phyloP scores from a whole-genome alignment of 2,329 filamentous ascomycete genomes.

The Trichoderma koningiopsis region DNA sequence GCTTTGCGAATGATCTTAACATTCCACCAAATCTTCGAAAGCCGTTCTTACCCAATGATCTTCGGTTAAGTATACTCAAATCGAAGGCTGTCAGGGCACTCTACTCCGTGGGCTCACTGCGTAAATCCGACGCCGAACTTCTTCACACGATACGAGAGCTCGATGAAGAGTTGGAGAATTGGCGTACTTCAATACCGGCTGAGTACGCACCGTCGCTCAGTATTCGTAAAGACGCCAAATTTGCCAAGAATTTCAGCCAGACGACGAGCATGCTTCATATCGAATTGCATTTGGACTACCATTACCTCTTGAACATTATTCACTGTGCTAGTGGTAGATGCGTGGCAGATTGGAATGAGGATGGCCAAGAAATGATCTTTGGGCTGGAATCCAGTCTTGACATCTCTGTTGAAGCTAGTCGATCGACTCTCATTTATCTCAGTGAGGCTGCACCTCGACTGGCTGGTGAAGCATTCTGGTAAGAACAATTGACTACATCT shows the following conservation, averaged over 20 bases:
- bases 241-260: conserved; percentile 32
- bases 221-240: conserved; percentile 36
- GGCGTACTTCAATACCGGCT: conserved; percentile 52
- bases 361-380: conserved; percentile 39
- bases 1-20: conserved; percentile 24
- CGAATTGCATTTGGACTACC: conserved; percentile 56
- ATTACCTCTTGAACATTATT: conserved; percentile 57
- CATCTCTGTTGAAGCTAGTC: conserved; percentile 57
- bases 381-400: conserved; percentile 54
- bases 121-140: conserved; percentile 57
- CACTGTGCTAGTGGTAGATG: conserved; percentile 58
- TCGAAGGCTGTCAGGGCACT: conserved; percentile 51
- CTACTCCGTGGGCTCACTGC: conserved; percentile 51
- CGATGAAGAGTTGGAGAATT: conserved; percentile 58
- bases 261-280: conserved; percentile 51
- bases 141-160: conserved; percentile 57
- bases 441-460: conserved; percentile 46
- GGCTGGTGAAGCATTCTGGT: conserved; percentile 52
- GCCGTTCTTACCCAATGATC: conserved; percentile 49
- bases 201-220: conserved; percentile 52
- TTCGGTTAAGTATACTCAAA: conserved; percentile 54
- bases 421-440: conserved; percentile 55
- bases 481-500: neutral
- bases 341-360: conserved; percentile 36
- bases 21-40: conserved; percentile 23